Conservation (phyloP, 2,329 filamentous ascomycete genomes). For the Alternaria arbusti region DNA sequence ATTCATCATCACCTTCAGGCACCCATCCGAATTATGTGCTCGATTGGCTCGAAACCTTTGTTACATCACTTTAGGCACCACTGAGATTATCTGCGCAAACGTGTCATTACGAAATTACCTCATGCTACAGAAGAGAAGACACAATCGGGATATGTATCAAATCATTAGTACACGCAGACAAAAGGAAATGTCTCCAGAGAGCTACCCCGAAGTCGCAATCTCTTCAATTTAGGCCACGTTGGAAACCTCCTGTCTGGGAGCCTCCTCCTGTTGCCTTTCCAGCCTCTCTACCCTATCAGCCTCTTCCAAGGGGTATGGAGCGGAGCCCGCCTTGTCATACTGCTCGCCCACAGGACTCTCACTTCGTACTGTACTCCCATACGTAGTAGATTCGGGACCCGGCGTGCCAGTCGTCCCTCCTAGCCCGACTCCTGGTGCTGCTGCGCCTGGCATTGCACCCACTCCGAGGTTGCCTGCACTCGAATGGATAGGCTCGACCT, state of each 20-base stretch:
- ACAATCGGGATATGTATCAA: constrained; percentile 6
- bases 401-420: neutral
- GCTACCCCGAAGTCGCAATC: neutral
- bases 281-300: constrained; percentile 34
- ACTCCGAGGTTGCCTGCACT: constrained; percentile 56
- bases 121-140: neutral
- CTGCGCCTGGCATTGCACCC: constrained; percentile 52
- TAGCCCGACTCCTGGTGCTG: neutral
- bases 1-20: constrained; percentile 12
- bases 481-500: constrained; percentile 61
- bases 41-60: neutral
- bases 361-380: constrained; percentile 18
- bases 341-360: constrained; percentile 31
- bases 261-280: constrained; percentile 11
- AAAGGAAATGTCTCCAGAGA: constrained; percentile 7
- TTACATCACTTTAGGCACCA: neutral
- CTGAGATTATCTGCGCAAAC: neutral
- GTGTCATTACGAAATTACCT: neutral
- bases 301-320: constrained; percentile 39
- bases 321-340: constrained; percentile 32
- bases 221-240: constrained; percentile 12
- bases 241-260: constrained; percentile 10
- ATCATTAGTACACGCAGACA: constrained; percentile 25
- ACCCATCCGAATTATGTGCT: neutral
- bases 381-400: constrained; percentile 10